A percentile compares a stretch with the other conserved stretches of the same genome.
These are phyloP conservation scores for Dipodascus albidus DNA, from an alignment of 805 yeast species.

Conservation along the genomic window DNA sequence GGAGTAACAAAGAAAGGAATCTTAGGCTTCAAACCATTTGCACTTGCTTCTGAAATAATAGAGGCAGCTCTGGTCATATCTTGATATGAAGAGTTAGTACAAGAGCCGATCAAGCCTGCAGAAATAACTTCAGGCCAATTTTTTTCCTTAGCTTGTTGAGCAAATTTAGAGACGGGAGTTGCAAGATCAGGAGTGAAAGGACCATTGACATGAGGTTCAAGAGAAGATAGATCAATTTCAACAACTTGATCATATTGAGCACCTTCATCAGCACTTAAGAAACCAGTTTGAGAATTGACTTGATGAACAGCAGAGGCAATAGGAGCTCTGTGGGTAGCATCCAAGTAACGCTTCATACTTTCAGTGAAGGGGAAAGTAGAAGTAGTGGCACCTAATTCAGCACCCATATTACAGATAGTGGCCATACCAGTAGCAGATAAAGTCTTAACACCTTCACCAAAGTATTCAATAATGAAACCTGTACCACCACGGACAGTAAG, in stretches of 20 bases:
- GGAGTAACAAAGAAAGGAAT: conserved; percentile 92
- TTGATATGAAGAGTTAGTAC: conserved; percentile 97
- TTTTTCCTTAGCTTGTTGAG: conserved; percentile 53
- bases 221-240: conserved; percentile 73
- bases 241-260: conserved; percentile 87
- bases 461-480: conserved; percentile 91
- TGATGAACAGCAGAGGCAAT: conserved; percentile 71
- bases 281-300: conserved; percentile 41
- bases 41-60: conserved; percentile 74
- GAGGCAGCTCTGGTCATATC: conserved; percentile 97
- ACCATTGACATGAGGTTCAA: conserved; percentile 95
- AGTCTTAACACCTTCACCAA: conserved; percentile 84
- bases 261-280: conserved; percentile 74
- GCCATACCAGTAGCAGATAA: conserved; percentile 99
- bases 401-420: conserved; percentile 99
- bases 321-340: conserved; percentile 73
- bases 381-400: conserved; percentile 98
- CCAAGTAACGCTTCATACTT: conserved; percentile 66
- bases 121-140: conserved; percentile 80
- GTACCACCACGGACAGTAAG: conserved; percentile 98
- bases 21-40: conserved; percentile 81
- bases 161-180: conserved; percentile 80
- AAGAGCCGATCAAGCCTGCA: conserved; percentile 95
- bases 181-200: conserved; percentile 98
- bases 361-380: conserved; percentile 91